Conservation (phyloP, 2,329 filamentous ascomycete species). For the Neoscytalidium dimidiatum region DNA sequence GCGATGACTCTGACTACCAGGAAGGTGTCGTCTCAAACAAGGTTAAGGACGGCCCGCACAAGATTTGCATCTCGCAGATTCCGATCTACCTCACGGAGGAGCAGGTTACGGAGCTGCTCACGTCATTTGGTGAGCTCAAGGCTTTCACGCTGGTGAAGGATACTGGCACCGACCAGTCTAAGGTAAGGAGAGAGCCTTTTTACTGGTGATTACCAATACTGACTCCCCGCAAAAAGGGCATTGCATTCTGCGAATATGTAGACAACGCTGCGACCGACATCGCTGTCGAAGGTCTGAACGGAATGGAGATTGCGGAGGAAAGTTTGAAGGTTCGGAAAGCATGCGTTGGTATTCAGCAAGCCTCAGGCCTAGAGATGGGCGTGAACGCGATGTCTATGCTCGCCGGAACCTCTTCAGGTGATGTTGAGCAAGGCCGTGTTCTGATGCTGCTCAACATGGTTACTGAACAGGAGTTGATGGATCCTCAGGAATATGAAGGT, state of each 20-base stretch:
- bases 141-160: conserved; percentile 91
- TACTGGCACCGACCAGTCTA: conserved; percentile 77
- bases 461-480: conserved; percentile 89
- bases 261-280: conserved; percentile 77
- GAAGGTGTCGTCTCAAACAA: conserved; percentile 75
- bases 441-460: conserved; percentile 98
- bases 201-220: conserved; percentile 21
- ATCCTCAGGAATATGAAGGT: conserved; percentile 95
- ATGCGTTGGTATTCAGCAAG: conserved; percentile 92
- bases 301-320: conserved; percentile 88
- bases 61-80: conserved; percentile 90
- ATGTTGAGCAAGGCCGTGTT: conserved; percentile 79
- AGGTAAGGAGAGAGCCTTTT: conserved; percentile 59
- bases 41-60: conserved; percentile 91
- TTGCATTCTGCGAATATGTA: conserved; percentile 94
- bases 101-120: conserved; percentile 85
- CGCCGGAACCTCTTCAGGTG: conserved; percentile 80
- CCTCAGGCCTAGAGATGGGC: conserved; percentile 87
- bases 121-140: conserved; percentile 90
- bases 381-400: conserved; percentile 98
- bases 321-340: conserved; percentile 84
- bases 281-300: conserved; percentile 87
- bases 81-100: conserved; percentile 86
- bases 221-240: conserved; percentile 61
- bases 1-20: conserved; percentile 72